phyloP scores from a whole-genome alignment of 208 protist species.

The Acanthamoeba royreba region DNA sequence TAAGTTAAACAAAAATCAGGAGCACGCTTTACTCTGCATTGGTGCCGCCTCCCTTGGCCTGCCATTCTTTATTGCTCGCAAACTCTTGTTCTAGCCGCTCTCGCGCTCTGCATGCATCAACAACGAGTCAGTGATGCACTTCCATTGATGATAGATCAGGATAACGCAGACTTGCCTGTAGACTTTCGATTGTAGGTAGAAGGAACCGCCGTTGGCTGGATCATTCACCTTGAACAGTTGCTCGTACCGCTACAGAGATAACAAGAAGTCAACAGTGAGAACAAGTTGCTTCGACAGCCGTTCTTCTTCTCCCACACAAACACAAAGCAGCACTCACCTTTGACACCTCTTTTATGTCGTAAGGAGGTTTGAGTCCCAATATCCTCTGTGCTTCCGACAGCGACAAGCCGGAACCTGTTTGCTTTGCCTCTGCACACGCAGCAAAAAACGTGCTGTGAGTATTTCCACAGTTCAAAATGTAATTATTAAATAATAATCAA shows the following conservation, averaged over 20 bases:
- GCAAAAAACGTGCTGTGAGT: background rate
- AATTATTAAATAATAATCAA: background rate
- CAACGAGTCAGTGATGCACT: background rate
- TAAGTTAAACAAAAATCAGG: too few species aligned
- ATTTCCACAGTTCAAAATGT: background rate
- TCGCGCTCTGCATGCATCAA: background rate
- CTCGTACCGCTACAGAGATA: background rate
- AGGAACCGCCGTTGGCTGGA: constrained; percentile 14
- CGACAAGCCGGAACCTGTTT: background rate
- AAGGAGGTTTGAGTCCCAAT: background rate
- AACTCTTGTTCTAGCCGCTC: background rate
- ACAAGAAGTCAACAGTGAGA: background rate
- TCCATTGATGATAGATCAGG: background rate
- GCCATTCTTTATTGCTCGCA: background rate
- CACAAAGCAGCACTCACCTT: too few species aligned
- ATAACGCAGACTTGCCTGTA: too few species aligned
- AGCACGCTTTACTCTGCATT: background rate
- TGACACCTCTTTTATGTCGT: background rate
- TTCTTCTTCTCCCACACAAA: too few species aligned
- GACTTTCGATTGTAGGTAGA: constrained; percentile 50
- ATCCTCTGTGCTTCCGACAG: background rate
- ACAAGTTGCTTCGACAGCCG: background rate
- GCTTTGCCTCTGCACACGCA: background rate
- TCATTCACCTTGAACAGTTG: constrained; percentile 47
- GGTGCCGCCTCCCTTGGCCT: background rate